phyloP scores from a whole-genome alignment of 148 eudicot species.

The Cornus florida region DNA sequence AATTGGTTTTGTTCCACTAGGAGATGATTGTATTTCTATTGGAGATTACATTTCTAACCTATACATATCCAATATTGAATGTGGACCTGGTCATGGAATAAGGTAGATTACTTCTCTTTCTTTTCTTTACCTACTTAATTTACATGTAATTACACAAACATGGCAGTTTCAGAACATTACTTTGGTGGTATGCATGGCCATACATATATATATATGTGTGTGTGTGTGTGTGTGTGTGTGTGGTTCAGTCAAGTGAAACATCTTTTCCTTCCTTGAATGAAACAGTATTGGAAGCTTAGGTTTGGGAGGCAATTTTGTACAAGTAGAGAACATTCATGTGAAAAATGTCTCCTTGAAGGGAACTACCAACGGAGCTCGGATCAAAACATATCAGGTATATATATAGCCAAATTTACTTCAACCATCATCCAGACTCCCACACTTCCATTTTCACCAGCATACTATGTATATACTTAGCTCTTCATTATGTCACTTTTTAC shows the following conservation, averaged over 20 bases:
- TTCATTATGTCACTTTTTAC: too few relatives aligned
- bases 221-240: too few relatives aligned
- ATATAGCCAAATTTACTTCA: too few relatives aligned
- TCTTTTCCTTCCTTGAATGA: neutral
- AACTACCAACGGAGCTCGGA: constrained; percentile 26
- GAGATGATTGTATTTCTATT: constrained; percentile 71
- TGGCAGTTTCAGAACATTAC: too few relatives aligned
- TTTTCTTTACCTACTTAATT: too few relatives aligned
- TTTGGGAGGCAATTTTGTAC: constrained; percentile 41
- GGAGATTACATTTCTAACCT: constrained; percentile 57
- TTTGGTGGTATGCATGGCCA: too few relatives aligned
- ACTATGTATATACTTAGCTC: too few relatives aligned
- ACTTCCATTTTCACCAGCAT: neutral
- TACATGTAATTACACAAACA: too few relatives aligned
- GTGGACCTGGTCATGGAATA: constrained; percentile 86
- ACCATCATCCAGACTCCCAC: neutral
- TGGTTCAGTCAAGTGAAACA: too few relatives aligned
- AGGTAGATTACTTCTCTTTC: constrained; percentile 32
- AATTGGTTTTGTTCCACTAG: constrained; percentile 18
- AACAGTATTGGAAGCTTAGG: constrained; percentile 71
- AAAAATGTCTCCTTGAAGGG: constrained; percentile 41
- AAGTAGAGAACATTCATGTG: constrained; percentile 48
- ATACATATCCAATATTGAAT: constrained; percentile 41
- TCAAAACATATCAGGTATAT: constrained; percentile 58
- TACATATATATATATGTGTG: too few relatives aligned